phyloP scores from a whole-genome alignment of 2,329 filamentous ascomycete genomes.

The Ophiocordyceps unilateralis region DNA sequence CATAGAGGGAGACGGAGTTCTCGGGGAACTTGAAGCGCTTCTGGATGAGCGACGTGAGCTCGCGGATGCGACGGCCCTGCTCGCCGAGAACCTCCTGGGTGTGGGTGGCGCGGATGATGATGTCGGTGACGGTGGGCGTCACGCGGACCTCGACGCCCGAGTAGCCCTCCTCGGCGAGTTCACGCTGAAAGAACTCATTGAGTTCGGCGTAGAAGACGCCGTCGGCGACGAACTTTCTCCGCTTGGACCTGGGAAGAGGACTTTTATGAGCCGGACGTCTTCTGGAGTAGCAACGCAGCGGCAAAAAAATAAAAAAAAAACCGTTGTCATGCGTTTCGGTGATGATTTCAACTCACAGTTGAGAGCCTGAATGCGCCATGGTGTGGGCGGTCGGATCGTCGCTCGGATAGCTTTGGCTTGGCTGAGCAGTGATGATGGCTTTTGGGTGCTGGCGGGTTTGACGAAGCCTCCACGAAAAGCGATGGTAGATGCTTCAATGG shows the following conservation, averaged over 20 bases:
- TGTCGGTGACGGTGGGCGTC: conserved; percentile 98
- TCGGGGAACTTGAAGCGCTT: conserved; percentile 99
- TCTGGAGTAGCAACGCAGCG: too few species aligned
- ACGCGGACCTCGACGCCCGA: conserved; percentile 99
- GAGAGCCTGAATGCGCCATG: conserved; percentile 43
- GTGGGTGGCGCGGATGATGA: conserved; percentile 99
- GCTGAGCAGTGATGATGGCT: conserved; percentile 5
- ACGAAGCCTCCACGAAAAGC: too few species aligned
- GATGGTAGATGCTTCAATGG: conserved; percentile 1
- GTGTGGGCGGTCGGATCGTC: conserved; percentile 16
- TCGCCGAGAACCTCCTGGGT: conserved; percentile 99
- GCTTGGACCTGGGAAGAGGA: conserved; percentile 54
- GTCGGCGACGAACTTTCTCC: conserved; percentile 90
- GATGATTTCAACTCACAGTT: conserved; percentile 33
- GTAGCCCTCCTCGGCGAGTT: conserved; percentile 99
- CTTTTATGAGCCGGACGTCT: too few species aligned
- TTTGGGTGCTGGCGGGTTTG: conserved; percentile 1
- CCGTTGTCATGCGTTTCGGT: neutral
- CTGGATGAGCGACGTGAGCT: conserved; percentile 99
- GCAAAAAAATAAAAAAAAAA: too few species aligned
- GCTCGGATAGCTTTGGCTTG: conserved; percentile 12
- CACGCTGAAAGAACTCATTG: conserved; percentile 99
- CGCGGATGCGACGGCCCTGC: conserved; percentile 98
- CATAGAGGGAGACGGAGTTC: conserved; percentile 99
- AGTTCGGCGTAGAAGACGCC: conserved; percentile 99